Percentiles rank a stretch among this genome's conserved stretches.
Evolutionary conservation across 1,284 basidiomycete species (phyloP).

Genomic region (Ustilago loliicola): DNA sequence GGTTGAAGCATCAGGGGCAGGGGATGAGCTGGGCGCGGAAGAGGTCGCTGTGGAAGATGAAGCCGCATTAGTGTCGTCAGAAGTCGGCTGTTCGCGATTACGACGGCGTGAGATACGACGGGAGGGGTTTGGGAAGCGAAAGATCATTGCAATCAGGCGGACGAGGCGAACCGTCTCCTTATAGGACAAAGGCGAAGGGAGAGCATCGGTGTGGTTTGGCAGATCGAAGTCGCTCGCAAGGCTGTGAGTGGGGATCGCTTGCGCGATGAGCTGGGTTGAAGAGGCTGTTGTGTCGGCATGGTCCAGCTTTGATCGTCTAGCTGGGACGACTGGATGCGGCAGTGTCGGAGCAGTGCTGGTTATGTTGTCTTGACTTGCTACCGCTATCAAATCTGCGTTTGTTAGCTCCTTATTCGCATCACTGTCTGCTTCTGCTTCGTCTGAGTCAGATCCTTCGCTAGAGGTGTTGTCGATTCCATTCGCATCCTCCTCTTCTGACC

Average conservation of each 20-base stretch:
- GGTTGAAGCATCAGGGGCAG: background rate
- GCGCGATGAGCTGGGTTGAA: constrained; percentile 23
- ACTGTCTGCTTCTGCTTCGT: background rate
- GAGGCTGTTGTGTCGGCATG: background rate
- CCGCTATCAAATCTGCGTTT: background rate
- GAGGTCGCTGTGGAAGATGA: background rate
- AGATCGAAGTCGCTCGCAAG: background rate
- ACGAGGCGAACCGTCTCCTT: constrained; percentile 47
- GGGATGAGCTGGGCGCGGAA: background rate
- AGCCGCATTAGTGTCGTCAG: background rate
- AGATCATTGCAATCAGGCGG: constrained; percentile 42
- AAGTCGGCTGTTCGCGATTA: background rate
- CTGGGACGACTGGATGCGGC: background rate
- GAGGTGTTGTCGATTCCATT: constrained; percentile 8
- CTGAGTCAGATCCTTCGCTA: constrained; percentile 21
- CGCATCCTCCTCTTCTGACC: constrained; percentile 23
- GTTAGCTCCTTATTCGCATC: background rate
- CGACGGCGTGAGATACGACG: constrained; percentile 29
- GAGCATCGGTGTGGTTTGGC: background rate
- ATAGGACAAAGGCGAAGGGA: constrained; percentile 30
- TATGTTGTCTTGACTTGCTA: background rate
- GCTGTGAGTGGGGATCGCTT: constrained; percentile 17
- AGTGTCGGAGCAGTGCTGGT: background rate
- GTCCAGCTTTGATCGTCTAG: background rate
- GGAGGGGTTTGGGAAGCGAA: constrained; percentile 43